Conservation (phyloP, 805 yeast species). For the Myxozyma melibiosi region DNA sequence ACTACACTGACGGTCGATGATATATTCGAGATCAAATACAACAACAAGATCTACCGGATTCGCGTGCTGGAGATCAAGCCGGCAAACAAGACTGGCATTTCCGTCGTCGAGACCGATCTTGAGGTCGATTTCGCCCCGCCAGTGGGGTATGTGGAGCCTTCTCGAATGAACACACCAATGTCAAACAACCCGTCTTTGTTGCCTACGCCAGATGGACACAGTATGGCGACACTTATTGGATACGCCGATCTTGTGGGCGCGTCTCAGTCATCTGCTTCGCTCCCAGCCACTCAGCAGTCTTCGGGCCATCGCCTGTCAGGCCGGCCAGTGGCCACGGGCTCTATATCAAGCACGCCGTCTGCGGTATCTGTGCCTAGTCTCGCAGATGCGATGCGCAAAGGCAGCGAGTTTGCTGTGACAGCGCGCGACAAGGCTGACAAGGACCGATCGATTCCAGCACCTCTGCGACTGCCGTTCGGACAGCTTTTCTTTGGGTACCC, state of each 20-base stretch:
- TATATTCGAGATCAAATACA: slow-evolving; percentile 80
- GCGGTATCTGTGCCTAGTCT: slow-evolving; percentile 22
- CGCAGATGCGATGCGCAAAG: slow-evolving; percentile 28
- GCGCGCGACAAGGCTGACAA: slow-evolving; percentile 5
- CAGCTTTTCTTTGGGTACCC: slow-evolving; percentile 95
- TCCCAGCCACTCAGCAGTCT: neutral
- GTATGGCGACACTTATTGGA: slow-evolving; percentile 72
- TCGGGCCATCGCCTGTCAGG: slow-evolving; percentile 29
- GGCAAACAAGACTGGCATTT: slow-evolving; percentile 67
- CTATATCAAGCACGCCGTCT: slow-evolving; percentile 9
- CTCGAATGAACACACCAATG: slow-evolving; percentile 12
- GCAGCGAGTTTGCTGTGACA: slow-evolving; percentile 33
- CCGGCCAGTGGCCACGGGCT: slow-evolving; percentile 7
- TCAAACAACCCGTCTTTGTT: slow-evolving; percentile 12
- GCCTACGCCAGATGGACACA: slow-evolving; percentile 30
- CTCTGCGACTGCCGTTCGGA: slow-evolving; percentile 75
- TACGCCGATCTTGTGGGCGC: slow-evolving; percentile 61
- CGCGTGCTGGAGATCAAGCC: slow-evolving; percentile 78
- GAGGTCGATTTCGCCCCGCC: slow-evolving; percentile 99
- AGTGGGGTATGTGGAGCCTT: slow-evolving; percentile 84
- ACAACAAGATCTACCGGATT: slow-evolving; percentile 73
- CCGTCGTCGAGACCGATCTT: slow-evolving; percentile 95
- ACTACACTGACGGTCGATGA: slow-evolving; percentile 85
- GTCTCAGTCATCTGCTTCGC: slow-evolving; percentile 35
- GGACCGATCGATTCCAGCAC: slow-evolving; percentile 53